A percentile compares a stretch with the other conserved stretches of the same genome.
Evolutionary conservation across 805 yeast genomes (phyloP).

Genomic region (Saccharomycopsis oosterbeekiorum): DNA sequence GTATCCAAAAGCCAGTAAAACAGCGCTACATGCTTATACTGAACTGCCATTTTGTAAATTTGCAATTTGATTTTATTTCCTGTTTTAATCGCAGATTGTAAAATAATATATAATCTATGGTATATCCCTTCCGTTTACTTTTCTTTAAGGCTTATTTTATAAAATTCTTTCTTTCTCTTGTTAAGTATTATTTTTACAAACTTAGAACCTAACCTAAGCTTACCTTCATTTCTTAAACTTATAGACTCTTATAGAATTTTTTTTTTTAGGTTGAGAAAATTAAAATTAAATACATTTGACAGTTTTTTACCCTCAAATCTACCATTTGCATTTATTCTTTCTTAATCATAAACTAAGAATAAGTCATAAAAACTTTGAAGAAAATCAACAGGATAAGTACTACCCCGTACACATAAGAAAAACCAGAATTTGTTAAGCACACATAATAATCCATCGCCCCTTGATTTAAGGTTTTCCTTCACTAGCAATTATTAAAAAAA

Average conservation of each 20-base stretch:
- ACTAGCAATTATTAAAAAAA: neutral
- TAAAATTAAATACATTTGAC: neutral
- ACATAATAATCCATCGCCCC: neutral
- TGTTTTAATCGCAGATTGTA: neutral
- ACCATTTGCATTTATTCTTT: neutral
- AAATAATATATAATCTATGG: neutral
- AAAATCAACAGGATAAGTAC: neutral
- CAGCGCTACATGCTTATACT: neutral
- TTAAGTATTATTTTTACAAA: neutral
- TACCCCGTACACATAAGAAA: neutral
- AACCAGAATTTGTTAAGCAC: neutral
- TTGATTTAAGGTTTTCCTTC: neutral
- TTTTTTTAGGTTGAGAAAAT: neutral
- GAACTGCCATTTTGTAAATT: neutral
- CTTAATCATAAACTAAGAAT: neutral
- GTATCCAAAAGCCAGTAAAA: neutral
- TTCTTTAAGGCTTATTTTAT: neutral
- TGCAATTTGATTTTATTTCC: neutral
- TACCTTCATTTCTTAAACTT: neutral
- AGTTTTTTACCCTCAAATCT: neutral
- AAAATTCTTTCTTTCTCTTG: neutral
- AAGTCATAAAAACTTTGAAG: neutral
- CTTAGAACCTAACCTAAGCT: neutral
- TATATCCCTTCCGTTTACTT: neutral
- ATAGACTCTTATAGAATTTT: constrained; percentile 1